phyloP scores from a whole-genome alignment of 2,329 filamentous ascomycete species.

The Microcyclospora pomicola region DNA sequence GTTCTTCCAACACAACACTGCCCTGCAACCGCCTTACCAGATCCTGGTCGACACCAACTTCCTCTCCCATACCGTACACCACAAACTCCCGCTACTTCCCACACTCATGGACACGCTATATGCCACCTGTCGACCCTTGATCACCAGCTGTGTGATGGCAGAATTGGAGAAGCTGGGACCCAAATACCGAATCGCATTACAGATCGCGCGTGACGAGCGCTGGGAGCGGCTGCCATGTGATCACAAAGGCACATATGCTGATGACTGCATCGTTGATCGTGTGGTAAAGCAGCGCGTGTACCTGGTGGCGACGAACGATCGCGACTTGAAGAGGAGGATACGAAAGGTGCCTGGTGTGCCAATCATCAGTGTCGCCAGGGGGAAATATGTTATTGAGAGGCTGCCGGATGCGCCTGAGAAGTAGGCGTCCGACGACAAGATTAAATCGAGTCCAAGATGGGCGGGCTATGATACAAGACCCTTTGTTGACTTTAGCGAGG shows the following conservation, averaged over 20 bases:
- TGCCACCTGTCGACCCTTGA: conserved; percentile 78
- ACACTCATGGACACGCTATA: conserved; percentile 90
- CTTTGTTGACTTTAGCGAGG: conserved; percentile 8
- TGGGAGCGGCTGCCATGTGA: conserved; percentile 79
- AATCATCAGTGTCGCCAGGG: conserved; percentile 67
- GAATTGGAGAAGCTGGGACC: conserved; percentile 81
- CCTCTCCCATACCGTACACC: conserved; percentile 75
- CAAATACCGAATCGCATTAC: conserved; percentile 74
- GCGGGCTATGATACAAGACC: neutral
- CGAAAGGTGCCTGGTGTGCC: conserved; percentile 69
- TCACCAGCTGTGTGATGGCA: conserved; percentile 70
- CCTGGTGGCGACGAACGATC: conserved; percentile 46
- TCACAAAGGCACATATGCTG: conserved; percentile 77
- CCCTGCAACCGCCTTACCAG: conserved; percentile 69
- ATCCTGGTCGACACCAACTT: conserved; percentile 84
- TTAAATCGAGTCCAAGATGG: neutral
- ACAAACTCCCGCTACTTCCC: conserved; percentile 76
- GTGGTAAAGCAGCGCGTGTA: conserved; percentile 35
- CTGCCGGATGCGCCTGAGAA: conserved; percentile 5
- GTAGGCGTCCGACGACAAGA: neutral
- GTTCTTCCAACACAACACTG: conserved; percentile 82
- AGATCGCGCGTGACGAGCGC: conserved; percentile 77
- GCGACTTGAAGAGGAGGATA: conserved; percentile 68
- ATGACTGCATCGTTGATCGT: conserved; percentile 54
- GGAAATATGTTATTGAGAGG: conserved; percentile 90